Base-by-base conservation (phyloP, 2,329 filamentous ascomycete genomes). In the Diatrype stigma region DNA sequence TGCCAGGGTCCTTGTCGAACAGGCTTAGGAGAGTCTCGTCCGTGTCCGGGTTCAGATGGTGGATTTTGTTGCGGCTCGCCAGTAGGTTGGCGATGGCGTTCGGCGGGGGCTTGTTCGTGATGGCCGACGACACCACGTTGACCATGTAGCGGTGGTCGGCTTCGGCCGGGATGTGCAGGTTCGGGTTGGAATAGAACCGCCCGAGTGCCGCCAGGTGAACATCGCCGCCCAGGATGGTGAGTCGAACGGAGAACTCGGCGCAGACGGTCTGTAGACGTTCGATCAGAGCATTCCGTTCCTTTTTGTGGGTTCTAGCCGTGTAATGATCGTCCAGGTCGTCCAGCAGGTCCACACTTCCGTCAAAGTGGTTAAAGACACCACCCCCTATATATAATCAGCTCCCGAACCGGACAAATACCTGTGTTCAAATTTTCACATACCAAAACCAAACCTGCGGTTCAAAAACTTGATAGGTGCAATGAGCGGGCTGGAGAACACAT, bases 271-370 rank as follows among this genome's bases (percentile, higher is more conserved):
- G 94, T 37, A 99, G 77, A 58, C 89, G 84, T 61, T 90, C 81
- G 38, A 99, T 78, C 42, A 97, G 76, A 37, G 83, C 77, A 51
- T 85, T 85, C 42, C 93, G 88, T 75, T 97, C 93, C 53, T 82
- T 80, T 71, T 96, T 97, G 77, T 97, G 93, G 47, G 91, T 90
- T 56, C 84, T 84, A 6, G 92, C 90, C 1, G 93, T 96, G 75
- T 96, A 96, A 66, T 99, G 94, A 67, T 99, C 94, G 68, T 97
- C 93, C 19, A 96, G 77, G 60, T 96, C 91, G 66, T 96, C 92
- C 16, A 96, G 76, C 22, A 97, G 84, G 72, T 97, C 94, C 22
- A 96, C 88, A 50, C 88, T 92, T 47, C 93, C 93, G 61, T 96
- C 93, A 60, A 97, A 96, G 51, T 90, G 81, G 70, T 97, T 97